Evolutionary conservation across 1,284 basidiomycete genomes (phyloP).

Genomic region (Fomes fomentarius): DNA sequence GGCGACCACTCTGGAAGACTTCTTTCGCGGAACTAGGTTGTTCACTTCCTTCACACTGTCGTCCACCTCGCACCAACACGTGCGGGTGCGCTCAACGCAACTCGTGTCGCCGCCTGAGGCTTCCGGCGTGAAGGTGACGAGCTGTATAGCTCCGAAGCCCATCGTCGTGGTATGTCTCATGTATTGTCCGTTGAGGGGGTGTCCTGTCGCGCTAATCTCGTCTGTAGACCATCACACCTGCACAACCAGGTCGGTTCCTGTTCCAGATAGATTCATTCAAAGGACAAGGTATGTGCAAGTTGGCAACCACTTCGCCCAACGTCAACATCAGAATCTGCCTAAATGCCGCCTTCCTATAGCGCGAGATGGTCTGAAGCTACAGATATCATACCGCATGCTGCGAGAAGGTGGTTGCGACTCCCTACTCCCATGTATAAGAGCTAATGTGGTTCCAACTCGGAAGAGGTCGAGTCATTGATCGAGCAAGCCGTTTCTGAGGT

Average conservation of each 20-base stretch:
- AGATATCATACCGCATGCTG: slow-evolving; percentile 72
- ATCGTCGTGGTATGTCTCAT: slow-evolving; percentile 30
- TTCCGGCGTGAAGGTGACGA: slow-evolving; percentile 53
- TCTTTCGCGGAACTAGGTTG: slow-evolving; percentile 71
- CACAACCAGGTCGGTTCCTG: slow-evolving; percentile 70
- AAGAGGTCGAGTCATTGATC: slow-evolving; percentile 67
- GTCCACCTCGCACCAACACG: slow-evolving; percentile 68
- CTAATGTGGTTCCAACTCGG: slow-evolving; percentile 33
- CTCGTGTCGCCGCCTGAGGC: slow-evolving; percentile 48
- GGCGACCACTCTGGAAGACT: slow-evolving; percentile 85
- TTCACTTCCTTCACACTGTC: slow-evolving; percentile 84
- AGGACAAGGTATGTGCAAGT: slow-evolving; percentile 66
- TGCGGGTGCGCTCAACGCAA: slow-evolving; percentile 64
- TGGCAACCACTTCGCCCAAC: too few species aligned
- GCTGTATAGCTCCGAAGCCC: slow-evolving; percentile 44
- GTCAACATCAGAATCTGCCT: too few species aligned
- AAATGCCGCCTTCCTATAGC: slow-evolving; percentile 38
- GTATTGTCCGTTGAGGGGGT: neutral
- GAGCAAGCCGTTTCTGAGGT: slow-evolving; percentile 49
- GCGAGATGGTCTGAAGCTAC: slow-evolving; percentile 62
- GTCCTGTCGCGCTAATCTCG: neutral
- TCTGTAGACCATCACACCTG: slow-evolving; percentile 68
- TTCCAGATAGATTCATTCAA: slow-evolving; percentile 67
- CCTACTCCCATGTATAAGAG: neutral
- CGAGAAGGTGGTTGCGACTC: slow-evolving; percentile 59